phyloP scores from a whole-genome alignment of 2,329 filamentous ascomycete species.

The Byssochlamys sp. region DNA sequence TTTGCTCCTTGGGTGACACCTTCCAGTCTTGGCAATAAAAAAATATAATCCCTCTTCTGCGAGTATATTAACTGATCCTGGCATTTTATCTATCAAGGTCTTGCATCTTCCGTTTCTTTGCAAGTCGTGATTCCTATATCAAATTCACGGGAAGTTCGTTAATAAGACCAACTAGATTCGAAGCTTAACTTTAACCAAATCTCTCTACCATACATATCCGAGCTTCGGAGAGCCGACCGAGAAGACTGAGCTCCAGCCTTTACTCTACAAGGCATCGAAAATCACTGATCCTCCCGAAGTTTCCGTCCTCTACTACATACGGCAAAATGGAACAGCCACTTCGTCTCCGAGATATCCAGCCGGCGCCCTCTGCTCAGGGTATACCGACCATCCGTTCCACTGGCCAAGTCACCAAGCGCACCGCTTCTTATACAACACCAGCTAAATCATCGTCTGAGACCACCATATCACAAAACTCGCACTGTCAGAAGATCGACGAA shows the following conservation, averaged over 20 bases:
- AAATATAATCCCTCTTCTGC: not conserved
- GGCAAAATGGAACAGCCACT: not conserved
- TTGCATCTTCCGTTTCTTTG: too few species aligned
- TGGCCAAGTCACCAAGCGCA: not conserved
- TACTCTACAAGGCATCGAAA: not conserved
- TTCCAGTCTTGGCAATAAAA: not conserved
- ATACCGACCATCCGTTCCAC: not conserved
- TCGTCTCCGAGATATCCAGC: not conserved
- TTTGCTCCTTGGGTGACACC: not conserved
- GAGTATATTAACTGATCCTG: not conserved
- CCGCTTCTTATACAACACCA: not conserved
- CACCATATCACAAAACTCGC: not conserved
- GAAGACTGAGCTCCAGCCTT: too few species aligned
- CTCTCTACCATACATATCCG: not conserved
- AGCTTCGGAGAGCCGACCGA: not conserved
- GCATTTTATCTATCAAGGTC: not conserved
- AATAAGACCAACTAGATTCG: not conserved
- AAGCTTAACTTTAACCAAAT: not conserved
- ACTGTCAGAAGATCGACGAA: not conserved
- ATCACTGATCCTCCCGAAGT: not conserved
- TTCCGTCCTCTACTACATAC: not conserved
- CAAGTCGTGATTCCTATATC: not conserved
- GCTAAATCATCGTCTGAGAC: not conserved
- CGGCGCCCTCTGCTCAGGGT: not conserved
- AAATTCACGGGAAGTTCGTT: not conserved